Base-by-base conservation (phyloP, 352 stramenopile species). In the Blastocystis sp. region DNA sequence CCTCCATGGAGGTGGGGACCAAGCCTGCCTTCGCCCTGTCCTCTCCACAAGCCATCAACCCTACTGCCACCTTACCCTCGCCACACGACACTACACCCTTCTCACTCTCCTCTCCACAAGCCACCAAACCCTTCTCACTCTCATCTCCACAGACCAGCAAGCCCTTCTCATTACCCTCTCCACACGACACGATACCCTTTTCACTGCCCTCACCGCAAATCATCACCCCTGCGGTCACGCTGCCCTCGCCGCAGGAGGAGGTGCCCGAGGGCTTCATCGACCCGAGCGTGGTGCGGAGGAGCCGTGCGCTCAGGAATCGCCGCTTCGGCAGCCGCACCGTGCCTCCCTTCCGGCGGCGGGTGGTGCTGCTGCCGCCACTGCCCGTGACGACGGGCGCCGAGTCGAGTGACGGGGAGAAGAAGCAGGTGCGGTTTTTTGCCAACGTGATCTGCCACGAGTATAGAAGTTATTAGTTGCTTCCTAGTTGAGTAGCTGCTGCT, bases 381-480 rank as follows among this genome's bases (percentile, higher is more conserved):
- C 74, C 74, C 10, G 28, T 82, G 14, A 21, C 74, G 52, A 82
- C 2, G 28, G 11, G 21, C 17, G 9, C 43, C 11, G 23, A 21
- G 11, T 52, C n/a, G 11, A 21, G 48, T 23, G n/a, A 53, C 9
- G 45, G 60, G 23, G 53, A 82, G 19, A 56, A 43, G 45, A 82
- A 82, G 53, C 74, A 82, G 48, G 74, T 82, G 17, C 74, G 74
- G 1, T 82, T 82, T 28, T 82, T 82, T 38, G 65, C 74, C 2
- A 82, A 82, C 41, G 74, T 82, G 59, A 66, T 82, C 67, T 82
- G 74, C 28, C 74, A 82, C 43, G 74, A 82, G 41, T 82, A 82
- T 45, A 62, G 53, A 48, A 82, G 74, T 34, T 82, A 82, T 69
- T 82, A 82, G 62, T 67, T 41, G 62, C 34, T 19, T 65, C 21